These are phyloP conservation scores for Halophytophthora polymorphica DNA, from an alignment of 352 stramenopile species.

Conservation along the genomic window DNA sequence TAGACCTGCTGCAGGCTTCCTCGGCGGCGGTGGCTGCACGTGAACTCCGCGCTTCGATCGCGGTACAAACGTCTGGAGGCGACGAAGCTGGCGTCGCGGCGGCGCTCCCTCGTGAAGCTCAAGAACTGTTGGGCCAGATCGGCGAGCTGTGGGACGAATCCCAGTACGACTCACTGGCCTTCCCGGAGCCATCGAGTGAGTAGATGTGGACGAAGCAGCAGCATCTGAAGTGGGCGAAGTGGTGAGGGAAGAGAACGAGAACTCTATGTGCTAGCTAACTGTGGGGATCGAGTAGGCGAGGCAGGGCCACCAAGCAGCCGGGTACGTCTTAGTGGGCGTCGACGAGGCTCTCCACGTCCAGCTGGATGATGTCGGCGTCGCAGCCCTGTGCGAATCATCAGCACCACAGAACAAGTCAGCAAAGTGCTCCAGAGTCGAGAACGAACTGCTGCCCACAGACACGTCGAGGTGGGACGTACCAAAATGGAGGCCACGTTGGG, in stretches of 20 bases:
- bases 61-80: slow-evolving; percentile 2
- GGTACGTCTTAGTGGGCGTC: slow-evolving; percentile 39
- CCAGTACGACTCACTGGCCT: slow-evolving; percentile 74
- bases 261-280: background rate
- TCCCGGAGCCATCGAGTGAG: slow-evolving; percentile 27
- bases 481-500: slow-evolving; percentile 93
- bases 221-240: background rate
- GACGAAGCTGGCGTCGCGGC: slow-evolving; percentile 5
- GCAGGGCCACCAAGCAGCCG: background rate
- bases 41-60: slow-evolving; percentile 16
- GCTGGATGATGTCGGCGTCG: slow-evolving; percentile 95
- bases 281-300: too few species aligned
- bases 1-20: slow-evolving; percentile 55
- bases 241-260: background rate
- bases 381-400: slow-evolving; percentile 50
- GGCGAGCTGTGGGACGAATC: slow-evolving; percentile 80
- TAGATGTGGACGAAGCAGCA: slow-evolving; percentile 3
- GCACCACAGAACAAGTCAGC: slow-evolving; percentile 25
- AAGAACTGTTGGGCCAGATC: slow-evolving; percentile 57
- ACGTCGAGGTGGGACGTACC: slow-evolving; percentile 24
- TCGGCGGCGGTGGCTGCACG: slow-evolving; percentile 38
- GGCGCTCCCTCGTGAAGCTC: slow-evolving; percentile 26
- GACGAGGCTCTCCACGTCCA: slow-evolving; percentile 94
- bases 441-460: background rate
- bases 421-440: background rate